These are phyloP conservation scores for Carpinus fangiana DNA, from an alignment of 306 rosid species.

Conservation along the genomic window DNA sequence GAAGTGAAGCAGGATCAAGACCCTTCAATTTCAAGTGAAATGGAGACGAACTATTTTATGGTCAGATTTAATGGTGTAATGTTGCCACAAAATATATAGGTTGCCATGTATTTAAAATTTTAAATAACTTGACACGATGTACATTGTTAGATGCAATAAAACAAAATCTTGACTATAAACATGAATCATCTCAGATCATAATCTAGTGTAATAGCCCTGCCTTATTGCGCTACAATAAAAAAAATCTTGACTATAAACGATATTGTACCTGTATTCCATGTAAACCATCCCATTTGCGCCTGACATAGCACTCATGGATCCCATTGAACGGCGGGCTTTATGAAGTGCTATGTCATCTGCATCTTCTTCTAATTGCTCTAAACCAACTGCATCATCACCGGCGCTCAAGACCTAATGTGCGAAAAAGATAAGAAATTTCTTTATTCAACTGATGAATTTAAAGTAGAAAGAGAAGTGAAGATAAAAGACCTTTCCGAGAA, in stretches of 20 bases:
- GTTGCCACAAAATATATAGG: too few relatives aligned
- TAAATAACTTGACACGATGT: too few relatives aligned
- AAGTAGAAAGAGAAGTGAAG: constrained; percentile 16
- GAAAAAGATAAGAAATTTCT: constrained; percentile 22
- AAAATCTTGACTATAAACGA: not conserved
- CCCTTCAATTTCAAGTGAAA: too few relatives aligned
- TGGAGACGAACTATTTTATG: too few relatives aligned
- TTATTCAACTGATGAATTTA: constrained; percentile 12
- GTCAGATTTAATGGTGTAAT: too few relatives aligned
- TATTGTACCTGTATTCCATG: constrained; percentile 84
- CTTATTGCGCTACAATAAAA: too few relatives aligned
- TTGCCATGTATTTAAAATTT: too few relatives aligned
- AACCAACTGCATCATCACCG: constrained; percentile 85
- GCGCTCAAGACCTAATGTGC: constrained; percentile 74
- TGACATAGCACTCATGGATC: constrained; percentile 92
- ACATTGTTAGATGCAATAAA: too few relatives aligned
- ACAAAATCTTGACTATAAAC: too few relatives aligned
- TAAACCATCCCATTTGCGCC: constrained; percentile 92
- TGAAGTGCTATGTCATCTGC: constrained; percentile 80
- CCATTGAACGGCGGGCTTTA: constrained; percentile 63
- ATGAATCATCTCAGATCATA: too few relatives aligned
- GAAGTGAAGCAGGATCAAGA: too few relatives aligned
- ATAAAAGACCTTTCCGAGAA: constrained; percentile 75
- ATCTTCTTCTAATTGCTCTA: constrained; percentile 91
- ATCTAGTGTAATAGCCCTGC: too few relatives aligned